Percentiles rank a stretch among this genome's conserved stretches.
phyloP scores from a whole-genome alignment of 306 rosid species.

The Morella rubra region DNA sequence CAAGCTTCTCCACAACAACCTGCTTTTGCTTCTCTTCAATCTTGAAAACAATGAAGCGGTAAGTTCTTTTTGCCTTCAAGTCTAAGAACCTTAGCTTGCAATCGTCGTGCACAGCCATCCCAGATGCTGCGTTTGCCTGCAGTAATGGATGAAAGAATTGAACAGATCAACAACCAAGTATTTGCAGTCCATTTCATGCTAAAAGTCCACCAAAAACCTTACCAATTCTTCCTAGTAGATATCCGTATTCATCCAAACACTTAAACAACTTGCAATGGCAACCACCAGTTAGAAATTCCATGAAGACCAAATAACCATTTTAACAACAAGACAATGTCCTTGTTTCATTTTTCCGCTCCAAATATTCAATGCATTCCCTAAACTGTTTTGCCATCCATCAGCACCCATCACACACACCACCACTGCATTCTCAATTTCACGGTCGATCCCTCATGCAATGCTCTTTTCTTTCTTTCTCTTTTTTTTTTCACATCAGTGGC shows the following conservation, averaged over 20 bases:
- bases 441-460: not conserved
- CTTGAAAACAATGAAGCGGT: constrained; percentile 52
- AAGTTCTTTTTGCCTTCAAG: constrained; percentile 51
- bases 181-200: not conserved
- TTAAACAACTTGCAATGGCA: not conserved
- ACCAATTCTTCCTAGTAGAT: not conserved
- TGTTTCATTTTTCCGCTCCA: not conserved
- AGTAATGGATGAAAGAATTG: not conserved
- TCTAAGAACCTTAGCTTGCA: constrained; percentile 53
- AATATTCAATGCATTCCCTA: no score
- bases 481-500: no score
- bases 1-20: constrained; percentile 50
- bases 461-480: no score
- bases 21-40: constrained; percentile 51
- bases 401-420: no score
- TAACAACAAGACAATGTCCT: not conserved
- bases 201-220: not conserved
- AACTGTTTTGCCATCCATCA: no score
- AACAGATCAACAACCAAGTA: constrained; percentile 6
- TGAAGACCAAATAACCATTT: not conserved
- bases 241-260: not conserved
- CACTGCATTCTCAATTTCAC: not conserved
- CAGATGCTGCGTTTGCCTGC: constrained; percentile 57
- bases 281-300: not conserved
- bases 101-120: constrained; percentile 58